Evolutionary conservation across 257 asterid species (phyloP).

Genomic region (Solanum paucissectum): DNA sequence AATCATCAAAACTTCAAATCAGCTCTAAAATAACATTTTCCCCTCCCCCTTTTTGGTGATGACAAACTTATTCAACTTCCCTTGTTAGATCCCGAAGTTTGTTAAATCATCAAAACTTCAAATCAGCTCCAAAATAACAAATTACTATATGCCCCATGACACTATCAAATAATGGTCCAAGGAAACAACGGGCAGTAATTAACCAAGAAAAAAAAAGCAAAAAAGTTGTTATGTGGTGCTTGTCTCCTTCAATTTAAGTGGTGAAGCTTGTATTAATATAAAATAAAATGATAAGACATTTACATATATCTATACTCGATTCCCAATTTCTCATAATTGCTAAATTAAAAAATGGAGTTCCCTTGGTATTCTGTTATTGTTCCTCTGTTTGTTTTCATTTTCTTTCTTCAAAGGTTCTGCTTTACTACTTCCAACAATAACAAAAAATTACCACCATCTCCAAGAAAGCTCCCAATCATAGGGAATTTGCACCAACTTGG

Average conservation of each 20-base stretch:
- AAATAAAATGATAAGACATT: too few species aligned
- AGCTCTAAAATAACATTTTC: too few species aligned
- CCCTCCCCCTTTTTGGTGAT: too few species aligned
- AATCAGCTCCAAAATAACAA: too few species aligned
- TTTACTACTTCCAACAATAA: not conserved
- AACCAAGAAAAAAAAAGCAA: not conserved
- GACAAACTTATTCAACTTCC: too few species aligned
- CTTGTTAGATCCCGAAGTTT: too few species aligned
- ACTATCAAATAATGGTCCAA: not conserved
- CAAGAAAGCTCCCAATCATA: slow-evolving; percentile 27
- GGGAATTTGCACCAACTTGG: slow-evolving; percentile 35
- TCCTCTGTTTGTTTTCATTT: not conserved
- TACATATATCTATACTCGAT: not conserved
- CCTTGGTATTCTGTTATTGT: not conserved
- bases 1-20: too few species aligned
- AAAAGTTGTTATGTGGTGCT: not conserved
- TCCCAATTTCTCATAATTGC: not conserved
- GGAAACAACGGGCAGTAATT: not conserved
- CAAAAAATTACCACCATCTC: slow-evolving; percentile 25
- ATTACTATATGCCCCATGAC: not conserved
- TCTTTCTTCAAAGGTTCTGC: not conserved
- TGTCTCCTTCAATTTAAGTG: not conserved
- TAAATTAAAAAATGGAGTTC: not conserved
- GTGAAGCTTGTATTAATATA: not conserved
- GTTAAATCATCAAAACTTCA: too few species aligned